A percentile compares a stretch with the other conserved stretches of the same genome.
phyloP scores from a whole-genome alignment of 2,329 filamentous ascomycete species.

The Ascochyta rabiei region DNA sequence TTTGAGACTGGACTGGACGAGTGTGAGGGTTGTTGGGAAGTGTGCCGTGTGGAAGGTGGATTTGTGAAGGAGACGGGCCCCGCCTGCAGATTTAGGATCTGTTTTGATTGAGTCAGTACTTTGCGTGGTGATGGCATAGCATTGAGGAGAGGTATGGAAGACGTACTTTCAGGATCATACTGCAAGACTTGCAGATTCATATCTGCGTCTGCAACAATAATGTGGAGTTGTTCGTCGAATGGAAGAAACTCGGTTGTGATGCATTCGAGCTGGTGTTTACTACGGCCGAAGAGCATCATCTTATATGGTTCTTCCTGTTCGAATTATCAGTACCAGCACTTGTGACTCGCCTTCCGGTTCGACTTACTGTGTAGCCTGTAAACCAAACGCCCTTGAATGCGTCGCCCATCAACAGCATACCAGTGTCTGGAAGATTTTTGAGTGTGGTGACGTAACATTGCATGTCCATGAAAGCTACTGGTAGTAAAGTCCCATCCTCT shows the following conservation, averaged over 20 bases:
- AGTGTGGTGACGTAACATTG: conserved; percentile 89
- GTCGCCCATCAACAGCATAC: conserved; percentile 86
- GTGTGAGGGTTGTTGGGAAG: conserved; percentile 73
- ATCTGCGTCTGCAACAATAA: conserved; percentile 83
- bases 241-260: conserved; percentile 87
- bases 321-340: conserved; percentile 16
- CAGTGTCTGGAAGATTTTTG: conserved; percentile 81
- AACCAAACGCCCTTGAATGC: conserved; percentile 96
- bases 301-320: conserved; percentile 86
- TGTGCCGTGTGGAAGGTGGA: conserved; percentile 89
- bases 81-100: conserved; percentile 94
- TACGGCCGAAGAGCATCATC: conserved; percentile 91
- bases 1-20: conserved; percentile 71
- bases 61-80: conserved; percentile 83
- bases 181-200: conserved; percentile 88
- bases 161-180: conserved; percentile 91
- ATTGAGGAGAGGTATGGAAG: neutral
- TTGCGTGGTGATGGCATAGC: neutral
- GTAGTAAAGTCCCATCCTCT: conserved; percentile 89
- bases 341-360: neutral
- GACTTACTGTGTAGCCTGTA: conserved; percentile 77
- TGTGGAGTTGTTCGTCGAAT: conserved; percentile 79
- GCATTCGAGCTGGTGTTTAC: conserved; percentile 76
- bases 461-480: conserved; percentile 97
- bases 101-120: neutral